These are phyloP conservation scores for Russula earlei DNA, from an alignment of 768 basidiomycete species.

Conservation along the genomic window DNA sequence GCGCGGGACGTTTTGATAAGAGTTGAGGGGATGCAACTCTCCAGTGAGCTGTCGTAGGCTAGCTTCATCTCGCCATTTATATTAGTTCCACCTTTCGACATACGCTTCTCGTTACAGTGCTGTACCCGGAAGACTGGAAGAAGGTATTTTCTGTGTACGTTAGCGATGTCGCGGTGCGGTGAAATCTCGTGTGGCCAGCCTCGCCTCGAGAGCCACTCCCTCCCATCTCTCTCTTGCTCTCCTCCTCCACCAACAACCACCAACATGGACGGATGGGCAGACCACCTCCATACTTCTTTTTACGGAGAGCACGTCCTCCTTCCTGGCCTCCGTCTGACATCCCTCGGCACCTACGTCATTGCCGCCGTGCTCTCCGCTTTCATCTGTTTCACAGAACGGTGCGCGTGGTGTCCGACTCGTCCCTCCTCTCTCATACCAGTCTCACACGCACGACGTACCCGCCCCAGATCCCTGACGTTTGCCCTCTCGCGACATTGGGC, in stretches of 20 bases:
- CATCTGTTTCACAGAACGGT: conserved; percentile 56
- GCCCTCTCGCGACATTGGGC: conserved; percentile 40
- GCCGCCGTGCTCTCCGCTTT: conserved; percentile 35
- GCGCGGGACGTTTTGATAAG: too few relatives aligned
- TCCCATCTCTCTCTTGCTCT: background rate
- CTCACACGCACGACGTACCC: too few relatives aligned
- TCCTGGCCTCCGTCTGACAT: conserved; percentile 34
- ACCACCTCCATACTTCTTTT: conserved; percentile 35
- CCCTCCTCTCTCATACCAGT: background rate
- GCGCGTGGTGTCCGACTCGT: conserved; percentile 12
- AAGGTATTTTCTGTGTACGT: too few relatives aligned
- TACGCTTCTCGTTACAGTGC: too few relatives aligned
- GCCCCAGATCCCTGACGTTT: conserved; percentile 40
- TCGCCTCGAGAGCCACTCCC: too few relatives aligned
- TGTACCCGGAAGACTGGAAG: too few relatives aligned
- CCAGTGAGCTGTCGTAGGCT: too few relatives aligned
- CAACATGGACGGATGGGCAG: conserved; percentile 39
- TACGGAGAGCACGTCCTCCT: conserved; percentile 41
- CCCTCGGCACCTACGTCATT: conserved; percentile 39
- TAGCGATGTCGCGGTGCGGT: background rate
- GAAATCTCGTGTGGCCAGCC: background rate
- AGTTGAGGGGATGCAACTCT: too few relatives aligned
- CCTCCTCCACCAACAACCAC: conserved; percentile 1
- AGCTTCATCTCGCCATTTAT: too few relatives aligned
- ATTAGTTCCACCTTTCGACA: too few relatives aligned